phyloP scores from a whole-genome alignment of 2,329 filamentous ascomycete genomes.

The Westerdykella aurantiaca region DNA sequence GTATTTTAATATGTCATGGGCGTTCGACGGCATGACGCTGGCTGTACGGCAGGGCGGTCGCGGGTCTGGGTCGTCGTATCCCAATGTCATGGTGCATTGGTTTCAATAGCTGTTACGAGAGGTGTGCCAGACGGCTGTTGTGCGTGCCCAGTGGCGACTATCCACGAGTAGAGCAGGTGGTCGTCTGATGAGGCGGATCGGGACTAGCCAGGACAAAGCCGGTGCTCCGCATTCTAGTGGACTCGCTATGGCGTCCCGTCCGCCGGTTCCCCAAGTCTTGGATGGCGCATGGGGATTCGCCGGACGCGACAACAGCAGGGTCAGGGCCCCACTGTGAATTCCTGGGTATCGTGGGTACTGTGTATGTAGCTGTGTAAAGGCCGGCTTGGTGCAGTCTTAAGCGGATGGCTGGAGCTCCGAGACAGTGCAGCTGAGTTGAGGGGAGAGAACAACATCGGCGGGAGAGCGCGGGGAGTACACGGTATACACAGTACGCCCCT shows the following conservation, averaged over 20 bases:
- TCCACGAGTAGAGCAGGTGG: conserved; percentile 6
- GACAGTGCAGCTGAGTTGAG: conserved; percentile 1
- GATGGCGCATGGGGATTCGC: conserved; percentile 16
- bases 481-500: too few species aligned
- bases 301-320: conserved; percentile 8
- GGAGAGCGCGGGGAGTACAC: neutral
- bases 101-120: conserved; percentile 8
- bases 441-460: conserved; percentile 8
- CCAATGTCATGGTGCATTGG: conserved; percentile 4
- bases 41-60: conserved; percentile 2
- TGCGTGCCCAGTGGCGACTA: conserved; percentile 10
- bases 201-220: conserved; percentile 1
- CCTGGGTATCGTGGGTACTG: conserved; percentile 1
- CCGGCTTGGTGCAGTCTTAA: conserved; percentile 16
- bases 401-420: conserved; percentile 17
- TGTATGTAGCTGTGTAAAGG: conserved; percentile 8
- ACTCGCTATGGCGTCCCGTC: conserved; percentile 1
- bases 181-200: conserved; percentile 9
- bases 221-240: conserved; percentile 1
- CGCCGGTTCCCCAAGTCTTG: conserved; percentile 15
- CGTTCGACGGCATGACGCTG: conserved; percentile 1
- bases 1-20: conserved; percentile 20
- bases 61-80: conserved; percentile 2
- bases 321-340: conserved; percentile 7
- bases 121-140: neutral